Base-by-base conservation (phyloP, 768 basidiomycete species). In the Lentinula guzmanii region DNA sequence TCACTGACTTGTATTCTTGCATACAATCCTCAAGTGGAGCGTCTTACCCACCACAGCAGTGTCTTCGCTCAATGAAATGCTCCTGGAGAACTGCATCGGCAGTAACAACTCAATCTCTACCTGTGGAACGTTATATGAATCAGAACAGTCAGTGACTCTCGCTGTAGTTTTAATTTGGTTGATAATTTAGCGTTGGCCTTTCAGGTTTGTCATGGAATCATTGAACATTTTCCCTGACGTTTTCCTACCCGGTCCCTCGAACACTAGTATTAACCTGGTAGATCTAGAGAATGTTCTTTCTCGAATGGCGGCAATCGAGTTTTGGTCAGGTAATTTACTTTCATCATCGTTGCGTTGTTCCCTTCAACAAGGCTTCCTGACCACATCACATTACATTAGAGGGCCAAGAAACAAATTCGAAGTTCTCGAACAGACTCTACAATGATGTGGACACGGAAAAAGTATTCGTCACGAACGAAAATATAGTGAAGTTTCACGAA, bases 201-300 rank as follows among this genome's bases (percentile, higher is more conserved):
- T 35, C 31, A 48, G 58, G 21, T 60, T 48, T 24, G 48, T 60
- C 8, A 60, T 60, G 57, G 46, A 48, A 34, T 37, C 11, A 11
- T 24, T 60, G 18, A 39, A 51, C 34, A 39, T 60, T 7, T 60
- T 50, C 33, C 58, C 58, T 5, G 58, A 60, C 16, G 7, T 60
- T 35, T 5, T 51, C 28, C 16, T 48, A 48, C 34, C 34, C n/a
- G 18, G n/a, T 3, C 31, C 45, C 28, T 60, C 58, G 3, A 21
- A 6, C 9, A n/a, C 18, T 10, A 46, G 24, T 24, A 60, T 60
- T 21, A 4, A 37, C 16, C 58, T 60, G 1, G 33, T 9, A 5
- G 46, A 60, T 13, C 58, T 60, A 16, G 58, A 60, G 35, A 60
- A 60, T 37, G 15, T 51, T 24, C 58, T 60, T 18, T 48, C 58